phyloP scores from a whole-genome alignment of 2,329 filamentous ascomycete genomes.

The Monosporascus sp. region DNA sequence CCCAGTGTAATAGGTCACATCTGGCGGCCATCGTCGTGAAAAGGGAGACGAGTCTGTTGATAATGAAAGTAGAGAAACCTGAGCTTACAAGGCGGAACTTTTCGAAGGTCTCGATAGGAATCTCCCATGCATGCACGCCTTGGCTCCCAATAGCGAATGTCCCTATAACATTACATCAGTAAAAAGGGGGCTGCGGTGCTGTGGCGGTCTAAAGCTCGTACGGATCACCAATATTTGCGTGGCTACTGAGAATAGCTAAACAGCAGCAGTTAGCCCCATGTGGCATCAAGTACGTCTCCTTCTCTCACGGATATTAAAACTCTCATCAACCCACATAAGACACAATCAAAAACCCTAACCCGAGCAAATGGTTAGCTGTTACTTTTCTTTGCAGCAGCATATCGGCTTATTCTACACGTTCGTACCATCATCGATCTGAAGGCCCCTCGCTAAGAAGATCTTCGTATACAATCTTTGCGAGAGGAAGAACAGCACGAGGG shows the following conservation, averaged over 20 bases:
- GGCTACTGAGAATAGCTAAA: background rate
- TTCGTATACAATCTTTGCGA: conserved; percentile 4
- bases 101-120: background rate
- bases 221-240: background rate
- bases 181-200: background rate
- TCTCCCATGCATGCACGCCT: conserved; percentile 4
- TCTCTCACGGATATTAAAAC: background rate
- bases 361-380: background rate
- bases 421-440: conserved; percentile 6
- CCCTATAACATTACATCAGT: background rate
- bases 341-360: background rate
- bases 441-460: background rate
- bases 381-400: background rate
- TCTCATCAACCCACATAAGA: background rate
- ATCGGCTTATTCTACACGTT: background rate
- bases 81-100: background rate
- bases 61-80: background rate
- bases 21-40: background rate
- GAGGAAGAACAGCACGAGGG: conserved; percentile 1
- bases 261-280: background rate
- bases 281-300: background rate
- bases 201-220: background rate
- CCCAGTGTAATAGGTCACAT: background rate
- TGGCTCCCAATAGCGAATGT: background rate
- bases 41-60: background rate